Evolutionary conservation across 2,329 filamentous ascomycete species (phyloP).

Genomic region (Fusarium cicatricum): DNA sequence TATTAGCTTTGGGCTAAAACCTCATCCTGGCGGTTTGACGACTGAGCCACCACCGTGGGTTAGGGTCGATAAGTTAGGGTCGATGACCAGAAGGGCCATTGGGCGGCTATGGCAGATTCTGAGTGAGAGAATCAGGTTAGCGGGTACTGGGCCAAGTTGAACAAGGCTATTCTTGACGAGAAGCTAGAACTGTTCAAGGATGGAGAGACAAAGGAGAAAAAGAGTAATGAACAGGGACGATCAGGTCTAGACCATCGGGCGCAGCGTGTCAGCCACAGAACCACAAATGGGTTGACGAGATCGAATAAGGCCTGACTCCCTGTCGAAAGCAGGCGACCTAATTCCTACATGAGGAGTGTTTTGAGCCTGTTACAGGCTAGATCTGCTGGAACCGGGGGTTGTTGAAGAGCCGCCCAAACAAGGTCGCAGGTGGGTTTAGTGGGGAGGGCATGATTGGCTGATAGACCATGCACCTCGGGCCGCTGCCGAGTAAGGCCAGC

Average conservation of each 20-base stretch:
- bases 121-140: slow-evolving; percentile 12
- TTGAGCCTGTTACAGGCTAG: slow-evolving; percentile 13
- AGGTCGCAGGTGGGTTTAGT: slow-evolving; percentile 33
- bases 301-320: slow-evolving; percentile 13
- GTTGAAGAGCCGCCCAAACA: slow-evolving; percentile 15
- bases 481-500: slow-evolving; percentile 21
- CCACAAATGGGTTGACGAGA: slow-evolving; percentile 19
- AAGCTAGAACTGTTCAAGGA: slow-evolving; percentile 6
- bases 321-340: background rate
- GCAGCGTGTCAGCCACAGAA: background rate
- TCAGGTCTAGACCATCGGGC: slow-evolving; percentile 26
- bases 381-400: slow-evolving; percentile 20
- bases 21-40: background rate
- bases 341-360: slow-evolving; percentile 3
- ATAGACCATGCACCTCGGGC: slow-evolving; percentile 15
- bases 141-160: slow-evolving; percentile 4
- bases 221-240: slow-evolving; percentile 28
- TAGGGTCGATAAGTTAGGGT: too few species aligned
- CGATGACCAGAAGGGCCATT: background rate
- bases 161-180: slow-evolving; percentile 24
- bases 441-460: slow-evolving; percentile 36
- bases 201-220: slow-evolving; percentile 12
- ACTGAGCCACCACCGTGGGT: slow-evolving; percentile 17
- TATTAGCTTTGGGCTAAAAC: slow-evolving; percentile 11
- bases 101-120: slow-evolving; percentile 20